Base-by-base conservation (phyloP, 2,329 filamentous ascomycete genomes). In the Davidsoniella eucalypti region DNA sequence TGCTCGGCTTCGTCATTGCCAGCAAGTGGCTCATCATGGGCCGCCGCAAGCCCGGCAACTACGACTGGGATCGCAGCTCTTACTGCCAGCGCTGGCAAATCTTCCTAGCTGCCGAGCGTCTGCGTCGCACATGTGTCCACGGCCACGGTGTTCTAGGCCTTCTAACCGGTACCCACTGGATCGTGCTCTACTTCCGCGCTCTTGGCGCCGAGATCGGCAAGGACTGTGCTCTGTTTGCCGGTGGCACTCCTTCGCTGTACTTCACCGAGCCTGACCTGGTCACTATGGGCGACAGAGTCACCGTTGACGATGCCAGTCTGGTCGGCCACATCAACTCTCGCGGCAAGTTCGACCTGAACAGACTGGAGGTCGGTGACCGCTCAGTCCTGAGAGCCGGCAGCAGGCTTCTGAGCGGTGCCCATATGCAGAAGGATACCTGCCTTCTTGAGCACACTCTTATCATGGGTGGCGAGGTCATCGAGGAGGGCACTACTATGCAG, bases 81-180 rank as follows among this genome's bases (percentile, higher is more conserved):
- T 77, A 76, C 60, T 76, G 72, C 59, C 74, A 77, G 56, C 68
- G 71, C 33, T 77, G 73, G 72, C 72, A 77, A 56, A 57, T 76
- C 7, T 72, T 71, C 57, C 63, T 76, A 2, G 65, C 65, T 26
- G 65, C 75, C 37, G 73, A 76, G 61, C 65, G 65, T 16, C 59
- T 77, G 2, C 67, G 72, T 1, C 64, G 69, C 7, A 61, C 67
- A 39, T 74, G 71, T 58, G 75, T 69, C 55, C 66, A 67, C 3
- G 67, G 69, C 1, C 58, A 68, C 23, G 73, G 73, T 14, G 63
- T 78, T 16, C 61, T 76, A 1, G 68, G 70, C 12, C 63, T 77
- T 56, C 58, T 77, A 2, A 74, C 71, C 0, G 72, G 73, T 2
- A 73, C 73, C 0, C 65, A 67, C 49, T 78, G 68, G 61, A 61